Conservation (phyloP, 495 filamentous ascomycete species). For the Hypoxylon fuscum region DNA sequence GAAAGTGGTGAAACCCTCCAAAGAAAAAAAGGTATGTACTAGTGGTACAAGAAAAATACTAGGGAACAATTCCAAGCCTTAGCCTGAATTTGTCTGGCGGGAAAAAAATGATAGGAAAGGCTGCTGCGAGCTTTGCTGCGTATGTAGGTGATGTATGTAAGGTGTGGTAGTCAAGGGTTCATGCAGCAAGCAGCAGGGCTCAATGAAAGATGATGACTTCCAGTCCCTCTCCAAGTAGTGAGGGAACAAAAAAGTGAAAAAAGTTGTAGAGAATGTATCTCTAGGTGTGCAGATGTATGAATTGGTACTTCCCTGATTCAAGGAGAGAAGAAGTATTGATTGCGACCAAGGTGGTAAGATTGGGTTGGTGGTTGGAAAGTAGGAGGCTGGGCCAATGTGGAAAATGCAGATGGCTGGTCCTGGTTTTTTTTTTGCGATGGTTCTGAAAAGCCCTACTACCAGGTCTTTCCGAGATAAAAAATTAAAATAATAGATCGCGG, state of each 20-base stretch:
- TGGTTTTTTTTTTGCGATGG: no score
- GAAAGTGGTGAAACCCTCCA: conserved; percentile 24
- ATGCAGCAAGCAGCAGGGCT: conserved; percentile 7
- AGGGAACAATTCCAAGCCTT: conserved; percentile 11
- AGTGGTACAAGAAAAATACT: conserved; percentile 9
- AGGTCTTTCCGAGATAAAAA: background rate
- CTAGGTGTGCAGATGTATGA: conserved; percentile 13
- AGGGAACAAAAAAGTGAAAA: background rate
- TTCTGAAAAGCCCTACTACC: conserved; percentile 7
- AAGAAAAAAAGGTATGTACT: conserved; percentile 14
- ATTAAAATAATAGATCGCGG: background rate
- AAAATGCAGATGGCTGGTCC: conserved; percentile 40
- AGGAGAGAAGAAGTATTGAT: conserved; percentile 8
- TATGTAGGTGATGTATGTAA: conserved; percentile 9
- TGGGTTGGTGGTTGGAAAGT: conserved; percentile 32
- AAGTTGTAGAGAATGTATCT: conserved; percentile 20
- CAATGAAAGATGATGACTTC: background rate
- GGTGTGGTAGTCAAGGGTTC: conserved; percentile 13
- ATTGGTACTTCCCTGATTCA: conserved; percentile 17
- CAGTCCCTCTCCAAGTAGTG: background rate
- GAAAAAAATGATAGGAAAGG: conserved; percentile 9
- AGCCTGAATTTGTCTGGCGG: conserved; percentile 5
- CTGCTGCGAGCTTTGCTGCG: conserved; percentile 2
- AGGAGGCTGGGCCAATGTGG: conserved; percentile 35
- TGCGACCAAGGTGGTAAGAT: conserved; percentile 3